Evolutionary conservation across 352 stramenopile species (phyloP).

Genomic region (Thraustochytrium sp.): DNA sequence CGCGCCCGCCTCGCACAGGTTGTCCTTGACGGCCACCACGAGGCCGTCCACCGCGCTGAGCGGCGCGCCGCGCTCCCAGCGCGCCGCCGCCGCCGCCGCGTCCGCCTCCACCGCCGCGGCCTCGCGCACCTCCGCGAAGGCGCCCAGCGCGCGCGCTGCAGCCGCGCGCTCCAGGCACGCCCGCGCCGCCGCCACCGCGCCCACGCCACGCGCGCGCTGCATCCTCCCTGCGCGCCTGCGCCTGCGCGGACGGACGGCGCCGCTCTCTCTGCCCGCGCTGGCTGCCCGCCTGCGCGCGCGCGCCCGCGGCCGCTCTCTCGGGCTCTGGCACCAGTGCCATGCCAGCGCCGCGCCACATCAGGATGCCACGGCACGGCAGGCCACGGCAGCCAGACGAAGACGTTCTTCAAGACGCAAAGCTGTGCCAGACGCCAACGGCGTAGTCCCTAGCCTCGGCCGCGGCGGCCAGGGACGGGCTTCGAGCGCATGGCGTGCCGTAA

Average conservation of each 20-base stretch:
- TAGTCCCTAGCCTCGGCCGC: background rate
- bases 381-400: too few relatives aligned
- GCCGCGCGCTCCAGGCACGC: background rate
- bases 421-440: background rate
- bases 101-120: background rate
- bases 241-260: too few relatives aligned
- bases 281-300: too few relatives aligned
- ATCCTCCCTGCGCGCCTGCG: too few relatives aligned
- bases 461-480: background rate
- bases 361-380: too few relatives aligned
- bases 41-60: constrained; percentile 79
- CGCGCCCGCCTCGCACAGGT: constrained; percentile 78
- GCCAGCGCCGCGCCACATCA: too few relatives aligned
- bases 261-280: too few relatives aligned
- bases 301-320: too few relatives aligned
- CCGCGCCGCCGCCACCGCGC: background rate
- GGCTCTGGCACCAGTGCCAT: too few relatives aligned
- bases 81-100: background rate
- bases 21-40: constrained; percentile 90
- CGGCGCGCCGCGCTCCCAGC: background rate
- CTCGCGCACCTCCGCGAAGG: background rate
- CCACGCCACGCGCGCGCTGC: background rate
- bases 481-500: background rate
- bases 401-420: too few relatives aligned
- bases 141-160: background rate